A percentile compares a stretch with the other conserved stretches of the same genome.
Evolutionary conservation across 768 basidiomycete species (phyloP).

Genomic region (Dendrothele bispora): DNA sequence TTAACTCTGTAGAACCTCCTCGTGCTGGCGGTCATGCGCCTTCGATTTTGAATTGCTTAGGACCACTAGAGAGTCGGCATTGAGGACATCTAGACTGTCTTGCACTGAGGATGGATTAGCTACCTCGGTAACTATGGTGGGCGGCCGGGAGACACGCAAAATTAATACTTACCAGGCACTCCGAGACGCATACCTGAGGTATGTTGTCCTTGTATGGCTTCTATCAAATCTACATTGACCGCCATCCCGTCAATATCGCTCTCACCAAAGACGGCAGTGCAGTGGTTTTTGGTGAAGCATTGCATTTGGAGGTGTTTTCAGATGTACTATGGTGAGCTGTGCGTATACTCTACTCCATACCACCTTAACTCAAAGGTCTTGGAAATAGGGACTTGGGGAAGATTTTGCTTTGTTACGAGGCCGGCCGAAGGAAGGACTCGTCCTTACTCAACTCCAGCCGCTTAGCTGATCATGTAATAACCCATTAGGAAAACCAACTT

Average conservation of each 20-base stretch:
- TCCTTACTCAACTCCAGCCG: too few relatives aligned
- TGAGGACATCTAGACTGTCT: conserved; percentile 70
- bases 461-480: too few relatives aligned
- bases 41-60: conserved; percentile 68
- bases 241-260: conserved; percentile 71
- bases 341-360: background rate
- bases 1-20: conserved; percentile 63
- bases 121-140: conserved; percentile 41
- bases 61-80: conserved; percentile 63
- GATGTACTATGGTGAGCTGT: conserved; percentile 80
- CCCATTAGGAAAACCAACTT: too few relatives aligned
- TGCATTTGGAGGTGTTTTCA: conserved; percentile 91
- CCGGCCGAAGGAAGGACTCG: too few relatives aligned
- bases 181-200: conserved; percentile 89
- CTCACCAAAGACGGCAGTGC: conserved; percentile 82
- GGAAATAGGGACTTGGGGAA: conserved; percentile 90
- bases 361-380: background rate
- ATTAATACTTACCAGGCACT: conserved; percentile 96
- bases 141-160: conserved; percentile 85
- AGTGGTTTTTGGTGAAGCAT: conserved; percentile 89
- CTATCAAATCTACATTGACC: too few relatives aligned
- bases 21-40: conserved; percentile 78
- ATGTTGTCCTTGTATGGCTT: too few relatives aligned
- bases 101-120: conserved; percentile 66
- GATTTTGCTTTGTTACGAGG: conserved; percentile 70